Conservation (phyloP, 192 early-diverging fungal genomes). For the Backusella parvicylindrica region DNA sequence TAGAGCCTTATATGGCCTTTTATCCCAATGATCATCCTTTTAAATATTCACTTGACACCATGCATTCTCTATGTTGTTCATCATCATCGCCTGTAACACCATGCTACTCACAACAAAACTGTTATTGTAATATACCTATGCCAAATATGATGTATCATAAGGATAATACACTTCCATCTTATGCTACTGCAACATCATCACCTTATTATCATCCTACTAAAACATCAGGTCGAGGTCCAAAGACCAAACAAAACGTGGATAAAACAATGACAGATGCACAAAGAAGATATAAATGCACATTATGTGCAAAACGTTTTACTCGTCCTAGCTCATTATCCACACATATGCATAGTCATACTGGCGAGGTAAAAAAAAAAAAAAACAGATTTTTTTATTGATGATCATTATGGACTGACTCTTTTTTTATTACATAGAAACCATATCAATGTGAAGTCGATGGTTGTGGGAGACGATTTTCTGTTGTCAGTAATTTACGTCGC, state of each 20-base stretch:
- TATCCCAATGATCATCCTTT: background rate
- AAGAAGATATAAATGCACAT: slow-evolving; percentile 33
- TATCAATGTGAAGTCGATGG: slow-evolving; percentile 51
- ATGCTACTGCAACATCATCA: background rate
- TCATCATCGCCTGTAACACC: background rate
- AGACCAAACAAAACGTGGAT: background rate
- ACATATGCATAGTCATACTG: slow-evolving; percentile 39
- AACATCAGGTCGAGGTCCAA: background rate
- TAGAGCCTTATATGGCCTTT: background rate
- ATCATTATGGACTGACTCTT: background rate
- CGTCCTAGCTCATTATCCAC: slow-evolving; percentile 34
- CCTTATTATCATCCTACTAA: background rate
- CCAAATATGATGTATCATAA: background rate
- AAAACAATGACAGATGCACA: background rate
- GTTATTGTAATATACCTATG: background rate
- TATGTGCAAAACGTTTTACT: slow-evolving; percentile 37
- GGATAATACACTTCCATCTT: background rate
- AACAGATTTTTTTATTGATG: background rate
- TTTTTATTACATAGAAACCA: slow-evolving; percentile 26
- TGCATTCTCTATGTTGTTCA: background rate
- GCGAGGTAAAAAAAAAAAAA: slow-evolving; percentile 22
- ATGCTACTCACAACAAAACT: background rate
- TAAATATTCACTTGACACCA: background rate
- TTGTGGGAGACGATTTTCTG: slow-evolving; percentile 67
- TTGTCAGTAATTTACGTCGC: slow-evolving; percentile 64